phyloP scores from a whole-genome alignment of 352 stramenopile genomes.

The Sclerospora graminicola region DNA sequence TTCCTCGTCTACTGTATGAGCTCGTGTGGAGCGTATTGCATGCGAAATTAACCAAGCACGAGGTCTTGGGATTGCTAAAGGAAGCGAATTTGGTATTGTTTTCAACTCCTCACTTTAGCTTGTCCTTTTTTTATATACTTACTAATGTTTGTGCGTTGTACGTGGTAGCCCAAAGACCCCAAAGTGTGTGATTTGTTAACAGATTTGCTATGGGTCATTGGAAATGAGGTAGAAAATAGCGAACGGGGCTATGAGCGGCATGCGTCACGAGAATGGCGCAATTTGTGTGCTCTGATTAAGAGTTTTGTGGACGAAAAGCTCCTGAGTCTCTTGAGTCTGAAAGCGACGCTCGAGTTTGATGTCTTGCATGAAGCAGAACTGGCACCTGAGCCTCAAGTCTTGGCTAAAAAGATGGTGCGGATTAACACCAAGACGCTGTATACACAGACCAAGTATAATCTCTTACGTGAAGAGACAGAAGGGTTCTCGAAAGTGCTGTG shows the following conservation, averaged over 20 bases:
- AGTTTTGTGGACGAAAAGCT: conserved; percentile 58
- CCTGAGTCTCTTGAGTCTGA: conserved; percentile 39
- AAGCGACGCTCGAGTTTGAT: conserved; percentile 64
- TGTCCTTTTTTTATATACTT: neutral
- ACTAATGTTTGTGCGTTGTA: neutral
- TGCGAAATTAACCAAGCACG: conserved; percentile 56
- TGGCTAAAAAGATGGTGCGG: conserved; percentile 67
- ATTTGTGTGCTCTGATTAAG: conserved; percentile 52
- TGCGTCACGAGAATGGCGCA: conserved; percentile 58
- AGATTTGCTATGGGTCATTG: conserved; percentile 66
- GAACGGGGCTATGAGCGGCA: conserved; percentile 60
- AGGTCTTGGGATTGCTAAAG: conserved; percentile 60
- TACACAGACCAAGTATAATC: conserved; percentile 94
- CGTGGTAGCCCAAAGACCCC: conserved; percentile 13
- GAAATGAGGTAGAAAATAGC: conserved; percentile 65
- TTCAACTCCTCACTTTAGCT: neutral
- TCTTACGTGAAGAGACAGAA: conserved; percentile 94
- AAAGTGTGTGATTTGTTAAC: conserved; percentile 45
- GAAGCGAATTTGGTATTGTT: conserved; percentile 40
- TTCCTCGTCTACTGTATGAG: conserved; percentile 67
- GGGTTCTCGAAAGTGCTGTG: conserved; percentile 91
- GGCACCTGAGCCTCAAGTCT: conserved; percentile 27
- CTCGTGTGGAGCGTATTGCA: conserved; percentile 68
- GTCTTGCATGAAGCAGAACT: conserved; percentile 61
- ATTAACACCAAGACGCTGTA: conserved; percentile 89